Evolutionary conservation across 768 basidiomycete genomes (phyloP), one percentile per base, ranked within the genome.

Genomic region (Mycena venus): DNA sequence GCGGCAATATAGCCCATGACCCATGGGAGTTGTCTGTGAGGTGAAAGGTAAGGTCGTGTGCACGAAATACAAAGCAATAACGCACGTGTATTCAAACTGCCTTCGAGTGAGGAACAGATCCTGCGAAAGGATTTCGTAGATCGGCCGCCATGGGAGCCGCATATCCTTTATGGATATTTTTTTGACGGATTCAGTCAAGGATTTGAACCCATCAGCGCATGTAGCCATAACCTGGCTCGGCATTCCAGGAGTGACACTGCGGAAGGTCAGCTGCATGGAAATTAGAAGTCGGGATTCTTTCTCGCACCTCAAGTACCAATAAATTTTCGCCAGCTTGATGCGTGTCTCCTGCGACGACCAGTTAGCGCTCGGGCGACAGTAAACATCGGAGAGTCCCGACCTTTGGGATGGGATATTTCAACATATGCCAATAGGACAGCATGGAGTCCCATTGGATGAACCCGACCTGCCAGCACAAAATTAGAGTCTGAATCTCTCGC

Each of bases 391-490:
- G 19, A 32, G 31, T 49, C 19, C 58, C 19, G 27, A 73, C 75
- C 60, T 93, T 93, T 68, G 94, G 95, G 78, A 97, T 92, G 40
- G 95, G 96, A 79, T 96, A 96, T 79, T 95, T 95, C 81, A 97
- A 88, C 86, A 92, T 92, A 55, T 85, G 83, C 95, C 95, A 96
- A 80, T 94, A 91, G 60, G 87, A 88, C 61, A 94, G 79, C 91
- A 95, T 92, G 78, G 88, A 90, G 79, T 93, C 95, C 95, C 94
- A 93, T 85, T 95, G 93, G 55, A 92, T 73, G 72, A 96, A 89
- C 9, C 95, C 95, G 34, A 68, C 69, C 75, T 76, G 53, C 12
- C 44, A 65, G 60, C 44, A 63, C 29, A 31, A 14, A 36, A 23
- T 68, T 17, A 68, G 67, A n/a, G 19, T n/a, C n/a, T 17, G 32